Evolutionary conservation across 1,284 basidiomycete genomes (phyloP).

Genomic region (Apiotrichum sp.): DNA sequence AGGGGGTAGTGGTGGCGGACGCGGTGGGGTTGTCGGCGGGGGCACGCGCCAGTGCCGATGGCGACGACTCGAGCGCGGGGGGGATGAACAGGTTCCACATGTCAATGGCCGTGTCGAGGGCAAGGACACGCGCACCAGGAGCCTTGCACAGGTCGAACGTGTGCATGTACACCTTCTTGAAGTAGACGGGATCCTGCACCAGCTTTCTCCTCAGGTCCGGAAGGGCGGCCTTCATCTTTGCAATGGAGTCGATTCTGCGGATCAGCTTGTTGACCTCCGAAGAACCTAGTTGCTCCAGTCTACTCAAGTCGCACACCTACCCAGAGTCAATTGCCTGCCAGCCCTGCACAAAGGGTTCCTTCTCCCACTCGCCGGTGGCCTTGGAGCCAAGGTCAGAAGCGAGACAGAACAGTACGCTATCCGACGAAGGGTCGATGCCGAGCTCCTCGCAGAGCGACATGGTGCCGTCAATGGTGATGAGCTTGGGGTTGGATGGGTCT

Average conservation of each 20-base stretch:
- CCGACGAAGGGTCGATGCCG: slow-evolving; percentile 43
- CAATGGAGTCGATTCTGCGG: slow-evolving; percentile 63
- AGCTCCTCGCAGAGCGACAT: slow-evolving; percentile 43
- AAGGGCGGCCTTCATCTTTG: slow-evolving; percentile 60
- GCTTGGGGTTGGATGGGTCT: slow-evolving; percentile 38
- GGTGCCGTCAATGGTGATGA: slow-evolving; percentile 48
- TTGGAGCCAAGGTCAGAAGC: slow-evolving; percentile 45
- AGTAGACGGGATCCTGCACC: slow-evolving; percentile 64
- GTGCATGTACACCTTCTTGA: slow-evolving; percentile 78
- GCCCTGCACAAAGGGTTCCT: slow-evolving; percentile 69
- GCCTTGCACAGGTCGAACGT: slow-evolving; percentile 78
- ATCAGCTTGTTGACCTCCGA: slow-evolving; percentile 1
- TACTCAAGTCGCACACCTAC: slow-evolving; percentile 14
- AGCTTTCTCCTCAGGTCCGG: slow-evolving; percentile 59
- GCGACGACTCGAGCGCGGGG: slow-evolving; percentile 65
- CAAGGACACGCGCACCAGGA: slow-evolving; percentile 58
- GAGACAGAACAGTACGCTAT: slow-evolving; percentile 47
- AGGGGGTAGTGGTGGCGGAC: slow-evolving; percentile 37
- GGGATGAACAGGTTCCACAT: slow-evolving; percentile 83
- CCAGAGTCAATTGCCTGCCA: slow-evolving; percentile 56
- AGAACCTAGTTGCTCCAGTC: too few relatives aligned
- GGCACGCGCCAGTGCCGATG: slow-evolving; percentile 54
- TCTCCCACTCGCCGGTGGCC: slow-evolving; percentile 65
- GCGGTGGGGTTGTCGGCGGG: slow-evolving; percentile 37
- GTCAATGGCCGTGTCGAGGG: slow-evolving; percentile 45